Evolutionary conservation across 805 yeast species (phyloP), one percentile per base, ranked within the genome.

Genomic region (Hanseniaspora taiwanica): DNA sequence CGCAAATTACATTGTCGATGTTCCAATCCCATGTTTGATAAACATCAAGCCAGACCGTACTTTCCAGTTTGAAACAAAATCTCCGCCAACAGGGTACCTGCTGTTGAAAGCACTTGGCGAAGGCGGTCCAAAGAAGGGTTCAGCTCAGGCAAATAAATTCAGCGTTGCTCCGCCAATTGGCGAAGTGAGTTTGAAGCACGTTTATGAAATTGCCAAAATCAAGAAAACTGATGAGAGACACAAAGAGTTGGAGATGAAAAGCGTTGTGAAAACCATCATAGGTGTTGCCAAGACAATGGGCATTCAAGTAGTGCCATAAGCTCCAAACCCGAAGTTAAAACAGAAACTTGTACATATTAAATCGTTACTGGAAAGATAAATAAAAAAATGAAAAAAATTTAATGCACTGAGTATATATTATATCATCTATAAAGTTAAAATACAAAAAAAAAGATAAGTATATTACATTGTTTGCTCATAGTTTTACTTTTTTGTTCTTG

Each of bases 261-360:
- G 81, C 17, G 78, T 91, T 35, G 81, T 81, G 42, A 89, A 89
- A 52, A 75, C 85, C 23, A 74, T 91, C 16, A 67, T 89, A 34
- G 82, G 87, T 48, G 82, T 93, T 2, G 97, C 97, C n/a, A 78
- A 72, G 50, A 79, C 82, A 38, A 74, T 85, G 59, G 98, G 98
- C 34, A 78, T 91, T 38, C 72, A 74, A 37, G 93, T 91, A 42
- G 79, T 79, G 40, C 75, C 78, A 44, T 86, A 62, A 54, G 16
- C 2, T n/a, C n/a, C n/a, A n/a, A n/a, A n/a, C n/a, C n/a, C n/a
- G n/a, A n/a, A n/a, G n/a, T n/a, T n/a, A n/a, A n/a, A n/a, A n/a
- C n/a, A n/a, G n/a, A n/a, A n/a, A n/a, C n/a, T n/a, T n/a, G n/a
- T n/a, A n/a, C n/a, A n/a, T n/a, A n/a, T n/a, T n/a, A n/a, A n/a